phyloP scores from a whole-genome alignment of 2,329 filamentous ascomycete genomes.

The Colletotrichum chlorophyti region DNA sequence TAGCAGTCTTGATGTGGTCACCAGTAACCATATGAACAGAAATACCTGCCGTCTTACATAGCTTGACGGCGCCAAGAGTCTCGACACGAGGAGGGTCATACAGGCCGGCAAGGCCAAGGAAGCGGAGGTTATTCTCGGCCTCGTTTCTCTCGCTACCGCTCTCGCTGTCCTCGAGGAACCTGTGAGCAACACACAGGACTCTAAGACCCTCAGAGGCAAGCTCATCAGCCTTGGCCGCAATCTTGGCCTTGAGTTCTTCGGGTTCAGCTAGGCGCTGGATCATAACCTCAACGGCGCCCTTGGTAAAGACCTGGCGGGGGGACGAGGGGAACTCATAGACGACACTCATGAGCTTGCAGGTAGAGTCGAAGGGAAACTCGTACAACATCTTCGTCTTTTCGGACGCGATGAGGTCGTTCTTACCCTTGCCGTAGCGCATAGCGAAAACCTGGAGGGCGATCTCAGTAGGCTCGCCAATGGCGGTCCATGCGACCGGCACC shows the following conservation, averaged over 20 bases:
- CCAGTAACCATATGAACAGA: slow-evolving; percentile 75
- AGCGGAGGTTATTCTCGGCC: slow-evolving; percentile 64
- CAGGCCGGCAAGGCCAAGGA: slow-evolving; percentile 74
- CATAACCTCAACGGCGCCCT: slow-evolving; percentile 65
- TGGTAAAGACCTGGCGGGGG: slow-evolving; percentile 56
- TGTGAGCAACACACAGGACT: slow-evolving; percentile 70
- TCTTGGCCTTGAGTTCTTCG: slow-evolving; percentile 52
- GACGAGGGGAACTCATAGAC: slow-evolving; percentile 56
- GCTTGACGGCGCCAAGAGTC: slow-evolving; percentile 65
- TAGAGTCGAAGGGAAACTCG: slow-evolving; percentile 77
- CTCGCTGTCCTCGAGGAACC: slow-evolving; percentile 45
- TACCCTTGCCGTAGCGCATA: slow-evolving; percentile 67
- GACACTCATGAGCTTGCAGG: slow-evolving; percentile 78
- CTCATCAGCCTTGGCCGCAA: slow-evolving; percentile 57
- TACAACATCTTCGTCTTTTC: slow-evolving; percentile 57
- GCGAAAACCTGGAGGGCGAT: slow-evolving; percentile 78
- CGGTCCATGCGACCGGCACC: slow-evolving; percentile 55
- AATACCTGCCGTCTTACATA: slow-evolving; percentile 67
- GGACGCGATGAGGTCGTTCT: slow-evolving; percentile 39
- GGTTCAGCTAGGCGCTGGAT: slow-evolving; percentile 57
- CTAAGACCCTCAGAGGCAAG: slow-evolving; percentile 70
- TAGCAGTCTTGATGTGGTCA: slow-evolving; percentile 72
- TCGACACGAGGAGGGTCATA: slow-evolving; percentile 76
- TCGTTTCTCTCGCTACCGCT: slow-evolving; percentile 55
- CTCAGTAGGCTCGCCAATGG: slow-evolving; percentile 73